phyloP scores from a whole-genome alignment of 1,139 yeast genomes.

The Hansenula lynferdii region DNA sequence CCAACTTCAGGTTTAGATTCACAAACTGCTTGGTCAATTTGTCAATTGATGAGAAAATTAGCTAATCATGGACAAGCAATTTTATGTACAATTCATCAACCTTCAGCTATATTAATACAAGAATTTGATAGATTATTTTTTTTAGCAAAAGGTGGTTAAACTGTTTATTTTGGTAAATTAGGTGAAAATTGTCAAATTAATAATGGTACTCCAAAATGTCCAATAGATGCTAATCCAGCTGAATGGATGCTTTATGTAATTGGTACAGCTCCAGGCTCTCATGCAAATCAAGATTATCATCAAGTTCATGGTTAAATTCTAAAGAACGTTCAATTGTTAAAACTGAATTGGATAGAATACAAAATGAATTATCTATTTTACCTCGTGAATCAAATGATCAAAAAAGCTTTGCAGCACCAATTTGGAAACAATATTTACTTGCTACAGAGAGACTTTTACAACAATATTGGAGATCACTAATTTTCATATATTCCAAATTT shows the following conservation, averaged over 20 bases:
- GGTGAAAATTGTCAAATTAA: constrained; percentile 55
- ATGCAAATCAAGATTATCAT: constrained; percentile 59
- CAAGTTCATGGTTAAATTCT: constrained; percentile 65
- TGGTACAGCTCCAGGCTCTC: constrained; percentile 82
- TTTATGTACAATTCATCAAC: constrained; percentile 80
- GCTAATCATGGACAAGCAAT: constrained; percentile 81
- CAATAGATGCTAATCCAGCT: constrained; percentile 71
- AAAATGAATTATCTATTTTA: constrained; percentile 29
- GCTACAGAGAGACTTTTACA: constrained; percentile 53
- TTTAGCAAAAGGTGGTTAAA: constrained; percentile 68
- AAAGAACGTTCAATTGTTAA: constrained; percentile 43
- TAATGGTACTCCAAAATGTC: constrained; percentile 63
- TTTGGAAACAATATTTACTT: constrained; percentile 43
- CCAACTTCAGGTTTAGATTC: constrained; percentile 94
- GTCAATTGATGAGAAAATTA: constrained; percentile 68
- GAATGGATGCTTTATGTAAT: constrained; percentile 84
- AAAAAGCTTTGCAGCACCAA: constrained; percentile 35
- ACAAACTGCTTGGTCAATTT: constrained; percentile 87
- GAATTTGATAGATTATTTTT: constrained; percentile 74
- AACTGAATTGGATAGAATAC: constrained; percentile 40
- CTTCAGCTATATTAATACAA: constrained; percentile 71
- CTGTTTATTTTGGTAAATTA: constrained; percentile 78
- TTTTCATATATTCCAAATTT: constrained; percentile 63
- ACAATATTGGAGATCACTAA: constrained; percentile 75
- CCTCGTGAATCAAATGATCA: constrained; percentile 20